phyloP scores from a whole-genome alignment of 208 protist genomes.

The Crithidia thermophila region DNA sequence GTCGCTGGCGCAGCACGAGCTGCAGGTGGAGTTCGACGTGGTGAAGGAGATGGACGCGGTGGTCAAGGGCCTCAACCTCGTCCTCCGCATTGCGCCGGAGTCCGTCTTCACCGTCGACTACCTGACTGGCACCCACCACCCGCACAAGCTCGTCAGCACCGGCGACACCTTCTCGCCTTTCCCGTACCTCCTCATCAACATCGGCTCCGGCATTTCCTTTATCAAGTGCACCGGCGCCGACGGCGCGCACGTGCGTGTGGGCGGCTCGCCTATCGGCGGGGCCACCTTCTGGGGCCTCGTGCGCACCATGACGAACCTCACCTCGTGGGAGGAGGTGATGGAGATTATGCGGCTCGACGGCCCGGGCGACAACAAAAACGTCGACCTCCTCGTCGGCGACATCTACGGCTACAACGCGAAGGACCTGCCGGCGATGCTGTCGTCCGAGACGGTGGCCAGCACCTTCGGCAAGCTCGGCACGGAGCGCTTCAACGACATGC shows the following conservation, averaged over 20 bases:
- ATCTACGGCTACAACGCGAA: slow-evolving; percentile 97
- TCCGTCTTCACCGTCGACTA: slow-evolving; percentile 88
- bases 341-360: slow-evolving; percentile 94
- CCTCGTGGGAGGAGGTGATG: slow-evolving; percentile 95
- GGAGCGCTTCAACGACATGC: slow-evolving; percentile 60
- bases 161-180: slow-evolving; percentile 69
- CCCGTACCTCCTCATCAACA: slow-evolving; percentile 97
- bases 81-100: slow-evolving; percentile 66
- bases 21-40: slow-evolving; percentile 74
- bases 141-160: slow-evolving; percentile 61
- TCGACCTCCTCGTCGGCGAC: slow-evolving; percentile 97
- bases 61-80: slow-evolving; percentile 87
- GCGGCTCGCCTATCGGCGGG: slow-evolving; percentile 95
- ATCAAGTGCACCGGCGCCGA: slow-evolving; percentile 90
- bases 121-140: slow-evolving; percentile 53
- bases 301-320: slow-evolving; percentile 92
- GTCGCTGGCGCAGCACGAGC: slow-evolving; percentile 39
- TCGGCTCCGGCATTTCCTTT: slow-evolving; percentile 97
- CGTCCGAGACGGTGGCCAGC: slow-evolving; percentile 84
- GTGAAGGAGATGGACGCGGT: slow-evolving; percentile 92
- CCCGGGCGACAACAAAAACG: slow-evolving; percentile 93
- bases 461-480: slow-evolving; percentile 90
- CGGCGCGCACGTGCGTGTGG: slow-evolving; percentile 92
- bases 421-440: slow-evolving; percentile 88
- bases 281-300: slow-evolving; percentile 97